Evolutionary conservation across 805 yeast species (phyloP), one percentile per base, ranked within the genome.

Genomic region (Scheffersomyces lignosus): DNA sequence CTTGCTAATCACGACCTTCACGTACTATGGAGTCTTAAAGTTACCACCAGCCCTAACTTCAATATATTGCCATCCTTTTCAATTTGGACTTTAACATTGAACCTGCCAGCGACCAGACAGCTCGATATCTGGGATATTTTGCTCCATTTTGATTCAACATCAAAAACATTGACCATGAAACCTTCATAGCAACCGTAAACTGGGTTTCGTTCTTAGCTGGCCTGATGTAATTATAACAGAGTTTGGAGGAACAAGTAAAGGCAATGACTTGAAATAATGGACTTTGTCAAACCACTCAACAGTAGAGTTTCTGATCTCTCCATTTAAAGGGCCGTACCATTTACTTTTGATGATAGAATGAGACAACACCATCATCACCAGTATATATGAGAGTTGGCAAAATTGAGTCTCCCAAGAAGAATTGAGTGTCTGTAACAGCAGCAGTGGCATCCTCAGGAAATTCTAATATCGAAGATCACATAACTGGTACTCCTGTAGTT

Each of bases 391-490:
- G 24, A 20, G 24, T 7, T 7, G 10, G 44, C 18, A 42, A 32
- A 14, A 42, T 18, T 4, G 28, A 26, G 27, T 36, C 35, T 5
- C 45, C 45, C 27, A 42, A 26, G 38, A 39, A 35, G 38, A 39
- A 42, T 27, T 42, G 45, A 13, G 40, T n/a, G 32, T 42, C 45
- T 3, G 38, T 41, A 14, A n/a, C 27, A 4, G 31, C 33, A 4
- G 45, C 45, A 5, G 32, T 30, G 7, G 4, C 27, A 17, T 35
- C 35, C 15, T 30, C 25, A 10, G 36, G 34, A 29, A 33, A 42
- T 31, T 42, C 45, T 10, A 42, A 31, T 22, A 42, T 15, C 41
- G 39, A 34, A 4, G 45, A 23, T 12, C 45, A 24, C 44, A 42
- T 24, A 18, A 42, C 35, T 2, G 45, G 45, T 13, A 27, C 9